phyloP scores from a whole-genome alignment of 2,329 filamentous ascomycete species.

The Aspergillus sp. region DNA sequence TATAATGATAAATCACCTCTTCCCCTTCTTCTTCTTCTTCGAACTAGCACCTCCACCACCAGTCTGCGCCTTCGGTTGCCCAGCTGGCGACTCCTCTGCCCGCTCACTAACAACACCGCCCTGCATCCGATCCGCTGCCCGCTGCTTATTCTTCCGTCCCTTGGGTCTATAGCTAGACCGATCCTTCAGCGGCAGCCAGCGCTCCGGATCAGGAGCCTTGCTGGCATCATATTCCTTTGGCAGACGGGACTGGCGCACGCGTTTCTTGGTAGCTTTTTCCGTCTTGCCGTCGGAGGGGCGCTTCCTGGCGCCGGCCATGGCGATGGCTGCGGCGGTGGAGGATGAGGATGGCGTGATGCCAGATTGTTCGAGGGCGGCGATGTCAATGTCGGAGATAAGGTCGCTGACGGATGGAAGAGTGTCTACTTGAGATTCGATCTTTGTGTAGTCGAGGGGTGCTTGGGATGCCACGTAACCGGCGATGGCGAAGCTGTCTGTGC shows the following conservation, averaged over 20 bases:
- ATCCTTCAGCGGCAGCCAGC: slow-evolving; percentile 88
- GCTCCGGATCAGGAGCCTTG: slow-evolving; percentile 79
- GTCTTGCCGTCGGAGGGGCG: slow-evolving; percentile 29
- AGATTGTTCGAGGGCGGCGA: slow-evolving; percentile 38
- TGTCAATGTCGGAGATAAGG: slow-evolving; percentile 38
- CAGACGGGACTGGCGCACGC: slow-evolving; percentile 40
- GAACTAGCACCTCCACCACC: slow-evolving; percentile 32
- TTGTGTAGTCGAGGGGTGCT: slow-evolving; percentile 45
- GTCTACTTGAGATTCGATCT: slow-evolving; percentile 30
- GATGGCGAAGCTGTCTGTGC: slow-evolving; percentile 58
- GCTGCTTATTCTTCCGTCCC: slow-evolving; percentile 86
- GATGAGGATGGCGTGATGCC: slow-evolving; percentile 35
- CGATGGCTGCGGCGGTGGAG: slow-evolving; percentile 23
- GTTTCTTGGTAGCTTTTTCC: slow-evolving; percentile 29
- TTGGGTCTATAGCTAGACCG: slow-evolving; percentile 83
- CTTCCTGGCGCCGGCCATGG: slow-evolving; percentile 34
- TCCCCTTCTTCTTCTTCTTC: slow-evolving; percentile 49
- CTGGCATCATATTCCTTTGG: slow-evolving; percentile 56
- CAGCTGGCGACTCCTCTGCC: slow-evolving; percentile 43
- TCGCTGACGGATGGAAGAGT: slow-evolving; percentile 35
- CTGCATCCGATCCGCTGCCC: slow-evolving; percentile 70
- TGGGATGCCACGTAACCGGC: slow-evolving; percentile 84
- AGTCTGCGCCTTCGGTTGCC: slow-evolving; percentile 24
- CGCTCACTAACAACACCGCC: slow-evolving; percentile 74
- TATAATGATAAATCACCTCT: slow-evolving; percentile 28